Base-by-base conservation (phyloP, 768 basidiomycete genomes). In the Kwoniella sp. region DNA sequence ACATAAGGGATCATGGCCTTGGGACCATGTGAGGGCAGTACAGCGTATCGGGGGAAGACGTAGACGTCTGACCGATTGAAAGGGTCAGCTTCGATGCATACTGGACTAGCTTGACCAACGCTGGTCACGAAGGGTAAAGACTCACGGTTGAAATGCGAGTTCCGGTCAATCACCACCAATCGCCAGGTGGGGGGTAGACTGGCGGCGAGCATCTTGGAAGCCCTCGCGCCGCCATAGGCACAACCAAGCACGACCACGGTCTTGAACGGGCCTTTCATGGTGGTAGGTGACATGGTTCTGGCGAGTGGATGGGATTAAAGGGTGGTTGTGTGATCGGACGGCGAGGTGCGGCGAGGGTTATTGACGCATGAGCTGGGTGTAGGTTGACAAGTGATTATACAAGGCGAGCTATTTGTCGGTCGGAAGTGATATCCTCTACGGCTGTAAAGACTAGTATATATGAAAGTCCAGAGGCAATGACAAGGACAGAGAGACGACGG, bases 1-100 rank as follows among this genome's bases (percentile, higher is more conserved):
- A 39, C 50, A 49, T 70, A 73, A 4, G 72, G 74, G 41, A 75
- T 63, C 43, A 65, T 73, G 2, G 64, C 73, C 44, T 70, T 69
- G 4, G 60, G 53, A 11, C 68, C 67, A 42, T 69, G 66, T 28
- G 66, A 44, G 9, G 68, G 57, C 1, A 73, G 38, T 14, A 75
- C 53, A 11, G 69, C 57, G 42, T 63, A 73, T 42, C 74, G 55
- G 5, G 74, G 74, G 47, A 75, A 75, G 36, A 65, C 65, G 51
- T 75, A 75, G 33, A 74, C 60, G 51, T 75, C 73, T 73, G 37
- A 3, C 19, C 17, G 25, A 22, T 23, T 15, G 20, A 4, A 9
- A 33, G 20, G 14, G 8, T 28, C 23, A 41, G 19, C 15, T n/a
- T n/a, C n/a, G n/a, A n/a, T n/a, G n/a, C n/a, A n/a, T n/a, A n/a